A percentile compares a stretch with the other conserved stretches of the same genome.
These are phyloP conservation scores for Conringia planisiliqua DNA, from an alignment of 345 rosid species.

Conservation along the genomic window DNA sequence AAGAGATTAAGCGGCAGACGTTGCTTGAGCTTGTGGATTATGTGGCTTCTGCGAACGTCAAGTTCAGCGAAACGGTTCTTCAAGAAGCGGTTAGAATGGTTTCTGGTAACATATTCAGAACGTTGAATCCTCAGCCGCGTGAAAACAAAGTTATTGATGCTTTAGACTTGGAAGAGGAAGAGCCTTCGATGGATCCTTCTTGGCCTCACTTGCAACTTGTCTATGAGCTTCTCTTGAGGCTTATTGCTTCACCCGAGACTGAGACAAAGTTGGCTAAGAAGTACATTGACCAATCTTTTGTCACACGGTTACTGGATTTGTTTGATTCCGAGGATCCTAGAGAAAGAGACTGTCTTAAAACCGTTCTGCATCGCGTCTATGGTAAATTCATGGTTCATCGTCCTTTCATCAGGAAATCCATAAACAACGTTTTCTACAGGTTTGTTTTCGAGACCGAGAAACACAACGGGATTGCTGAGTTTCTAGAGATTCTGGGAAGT, in stretches of 20 bases:
- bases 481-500: conserved; percentile 88
- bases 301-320: conserved; percentile 60
- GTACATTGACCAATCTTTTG: conserved; percentile 62
- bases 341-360: conserved; percentile 84
- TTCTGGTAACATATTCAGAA: conserved; percentile 67
- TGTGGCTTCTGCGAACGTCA: conserved; percentile 62
- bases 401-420: conserved; percentile 80
- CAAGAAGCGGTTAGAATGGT: conserved; percentile 64
- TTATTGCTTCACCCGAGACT: conserved; percentile 72
- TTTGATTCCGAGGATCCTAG: conserved; percentile 97
- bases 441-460: conserved; percentile 83
- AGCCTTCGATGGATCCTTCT: conserved; percentile 80
- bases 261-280: conserved; percentile 77
- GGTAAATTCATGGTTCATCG: conserved; percentile 97
- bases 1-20: conserved; percentile 78
- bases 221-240: conserved; percentile 69
- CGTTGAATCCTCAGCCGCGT: conserved; percentile 59
- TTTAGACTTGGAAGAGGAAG: conserved; percentile 89
- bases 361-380: conserved; percentile 78
- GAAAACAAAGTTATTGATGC: conserved; percentile 65
- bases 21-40: conserved; percentile 77
- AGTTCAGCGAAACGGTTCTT: conserved; percentile 56
- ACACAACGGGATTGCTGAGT: conserved; percentile 86
- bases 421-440: conserved; percentile 68
- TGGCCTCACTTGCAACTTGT: conserved; percentile 91